A percentile compares a stretch with the other conserved stretches of the same genome.
These are phyloP conservation scores for Elongisporangium prolatum DNA, from an alignment of 352 stramenopile species.

Conservation along the genomic window DNA sequence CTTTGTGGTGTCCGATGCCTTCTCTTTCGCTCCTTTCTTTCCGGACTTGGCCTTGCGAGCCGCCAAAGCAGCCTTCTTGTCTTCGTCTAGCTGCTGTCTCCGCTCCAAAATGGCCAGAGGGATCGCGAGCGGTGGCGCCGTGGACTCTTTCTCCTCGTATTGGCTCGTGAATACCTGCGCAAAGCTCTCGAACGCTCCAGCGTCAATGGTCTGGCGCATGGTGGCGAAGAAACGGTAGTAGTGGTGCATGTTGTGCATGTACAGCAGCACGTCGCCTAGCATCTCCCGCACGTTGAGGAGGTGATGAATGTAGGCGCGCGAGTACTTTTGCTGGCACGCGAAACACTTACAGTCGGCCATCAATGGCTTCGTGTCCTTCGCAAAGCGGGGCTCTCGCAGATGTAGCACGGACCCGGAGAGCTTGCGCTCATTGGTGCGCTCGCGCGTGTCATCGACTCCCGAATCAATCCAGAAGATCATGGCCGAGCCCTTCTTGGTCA, in stretches of 20 bases:
- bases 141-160: slow-evolving; percentile 43
- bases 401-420: slow-evolving; percentile 51
- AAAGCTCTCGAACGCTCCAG: slow-evolving; percentile 38
- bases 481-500: slow-evolving; percentile 45
- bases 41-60: slow-evolving; percentile 17
- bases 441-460: slow-evolving; percentile 15
- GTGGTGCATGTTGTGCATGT: slow-evolving; percentile 82
- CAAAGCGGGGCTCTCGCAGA: slow-evolving; percentile 57
- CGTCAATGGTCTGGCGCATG: slow-evolving; percentile 45
- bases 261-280: slow-evolving; percentile 88
- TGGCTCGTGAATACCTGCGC: slow-evolving; percentile 29
- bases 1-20: slow-evolving; percentile 1
- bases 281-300: slow-evolving; percentile 91
- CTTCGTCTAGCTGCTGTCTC: slow-evolving; percentile 43
- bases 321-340: slow-evolving; percentile 59
- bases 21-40: slow-evolving; percentile 14
- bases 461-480: slow-evolving; percentile 57
- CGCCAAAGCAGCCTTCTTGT: slow-evolving; percentile 25
- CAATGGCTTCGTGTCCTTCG: slow-evolving; percentile 58
- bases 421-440: slow-evolving; percentile 21
- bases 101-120: slow-evolving; percentile 50
- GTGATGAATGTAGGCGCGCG: slow-evolving; percentile 90
- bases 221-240: slow-evolving; percentile 69
- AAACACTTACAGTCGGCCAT: slow-evolving; percentile 67
- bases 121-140: slow-evolving; percentile 36